These are phyloP conservation scores for Saturnispora dispora DNA, from an alignment of 805 yeast species.

Conservation along the genomic window DNA sequence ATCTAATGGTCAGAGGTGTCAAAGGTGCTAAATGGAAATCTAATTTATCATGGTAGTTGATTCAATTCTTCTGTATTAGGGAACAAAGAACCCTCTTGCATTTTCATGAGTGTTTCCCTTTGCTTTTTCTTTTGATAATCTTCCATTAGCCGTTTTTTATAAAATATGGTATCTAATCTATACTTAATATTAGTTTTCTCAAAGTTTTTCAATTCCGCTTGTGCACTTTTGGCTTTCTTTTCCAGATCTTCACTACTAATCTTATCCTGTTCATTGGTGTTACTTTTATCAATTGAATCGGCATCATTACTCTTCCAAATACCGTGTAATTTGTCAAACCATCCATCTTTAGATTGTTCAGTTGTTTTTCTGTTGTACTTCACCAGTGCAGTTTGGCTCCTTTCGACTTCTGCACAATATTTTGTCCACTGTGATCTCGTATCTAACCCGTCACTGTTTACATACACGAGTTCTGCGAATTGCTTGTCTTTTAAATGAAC, in stretches of 20 bases:
- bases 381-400: slow-evolving; percentile 27
- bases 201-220: slow-evolving; percentile 15
- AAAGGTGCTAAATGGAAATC: slow-evolving; percentile 29
- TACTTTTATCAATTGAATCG: not conserved
- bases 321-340: slow-evolving; percentile 6
- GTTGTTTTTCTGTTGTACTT: slow-evolving; percentile 27
- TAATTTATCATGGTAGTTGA: not conserved
- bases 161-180: slow-evolving; percentile 33
- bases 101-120: slow-evolving; percentile 25
- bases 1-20: slow-evolving; percentile 32
- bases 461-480: slow-evolving; percentile 32
- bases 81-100: slow-evolving; percentile 31
- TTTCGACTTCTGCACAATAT: slow-evolving; percentile 19
- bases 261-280: not conserved
- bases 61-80: slow-evolving; percentile 27
- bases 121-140: slow-evolving; percentile 28
- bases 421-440: slow-evolving; percentile 16
- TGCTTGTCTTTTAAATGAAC: slow-evolving; percentile 38
- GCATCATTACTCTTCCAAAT: not conserved
- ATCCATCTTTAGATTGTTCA: slow-evolving; percentile 1
- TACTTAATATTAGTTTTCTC: slow-evolving; percentile 30
- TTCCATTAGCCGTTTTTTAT: slow-evolving; percentile 31
- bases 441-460: slow-evolving; percentile 20
- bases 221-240: slow-evolving; percentile 2
- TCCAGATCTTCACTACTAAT: slow-evolving; percentile 8